phyloP scores from a whole-genome alignment of 1,284 basidiomycete species.

The Ceratobasidium sp. region DNA sequence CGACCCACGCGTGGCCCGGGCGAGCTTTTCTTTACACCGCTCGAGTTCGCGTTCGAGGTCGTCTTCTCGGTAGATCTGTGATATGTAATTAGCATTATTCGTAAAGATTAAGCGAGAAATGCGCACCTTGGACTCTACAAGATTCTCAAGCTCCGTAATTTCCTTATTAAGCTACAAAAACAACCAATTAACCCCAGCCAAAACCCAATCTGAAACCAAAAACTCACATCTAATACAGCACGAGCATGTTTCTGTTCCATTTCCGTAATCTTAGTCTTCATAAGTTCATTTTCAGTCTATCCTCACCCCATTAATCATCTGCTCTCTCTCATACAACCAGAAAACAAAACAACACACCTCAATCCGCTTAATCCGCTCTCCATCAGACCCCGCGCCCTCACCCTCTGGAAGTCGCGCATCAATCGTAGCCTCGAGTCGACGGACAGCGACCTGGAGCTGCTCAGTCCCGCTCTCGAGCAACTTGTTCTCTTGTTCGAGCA shows the following conservation, averaged over 20 bases:
- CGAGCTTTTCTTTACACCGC: conserved; percentile 76
- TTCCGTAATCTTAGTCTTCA: conserved; percentile 77
- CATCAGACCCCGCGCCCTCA: conserved; percentile 52
- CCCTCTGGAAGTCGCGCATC: conserved; percentile 66
- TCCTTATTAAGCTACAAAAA: conserved; percentile 83
- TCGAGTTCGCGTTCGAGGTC: conserved; percentile 91
- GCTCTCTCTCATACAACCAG: background rate
- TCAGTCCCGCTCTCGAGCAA: conserved; percentile 80
- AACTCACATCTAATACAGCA: conserved; percentile 75
- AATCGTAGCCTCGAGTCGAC: conserved; percentile 79
- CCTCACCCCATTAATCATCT: background rate
- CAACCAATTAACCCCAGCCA: conserved; percentile 22
- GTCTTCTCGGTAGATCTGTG: conserved; percentile 91
- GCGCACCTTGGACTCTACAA: conserved; percentile 88
- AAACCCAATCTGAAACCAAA: conserved; percentile 38
- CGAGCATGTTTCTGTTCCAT: conserved; percentile 80
- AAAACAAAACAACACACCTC: conserved; percentile 28
- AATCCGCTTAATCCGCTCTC: conserved; percentile 43
- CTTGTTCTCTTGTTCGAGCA: conserved; percentile 82
- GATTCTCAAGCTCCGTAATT: conserved; percentile 87
- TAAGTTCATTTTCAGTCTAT: conserved; percentile 75
- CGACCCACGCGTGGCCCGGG: conserved; percentile 66
- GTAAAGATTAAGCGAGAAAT: background rate
- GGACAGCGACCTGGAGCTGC: conserved; percentile 81
- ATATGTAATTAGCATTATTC: conserved; percentile 1